phyloP scores from a whole-genome alignment of 495 filamentous ascomycete species.

The Penicillium cinerascens region DNA sequence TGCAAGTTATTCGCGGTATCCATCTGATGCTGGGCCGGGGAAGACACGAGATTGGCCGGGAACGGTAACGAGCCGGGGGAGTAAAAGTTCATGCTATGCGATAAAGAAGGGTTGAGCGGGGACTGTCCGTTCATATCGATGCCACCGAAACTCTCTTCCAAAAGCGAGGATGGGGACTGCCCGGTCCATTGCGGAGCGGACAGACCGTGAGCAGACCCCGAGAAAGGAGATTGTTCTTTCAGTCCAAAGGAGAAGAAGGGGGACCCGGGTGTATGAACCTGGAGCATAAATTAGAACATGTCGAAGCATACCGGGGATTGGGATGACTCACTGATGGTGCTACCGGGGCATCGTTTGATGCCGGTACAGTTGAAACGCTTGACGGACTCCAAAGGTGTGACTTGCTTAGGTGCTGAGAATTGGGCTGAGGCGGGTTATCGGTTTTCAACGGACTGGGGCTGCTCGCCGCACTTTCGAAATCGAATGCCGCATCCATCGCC shows the following conservation, averaged over 20 bases:
- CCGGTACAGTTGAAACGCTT: slow-evolving; percentile 6
- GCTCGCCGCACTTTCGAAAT: slow-evolving; percentile 67
- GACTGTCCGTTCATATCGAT: slow-evolving; percentile 44
- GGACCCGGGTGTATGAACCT: slow-evolving; percentile 26
- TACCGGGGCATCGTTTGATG: slow-evolving; percentile 8
- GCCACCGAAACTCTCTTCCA: slow-evolving; percentile 44
- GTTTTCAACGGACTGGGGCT: slow-evolving; percentile 55
- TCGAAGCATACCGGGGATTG: background rate
- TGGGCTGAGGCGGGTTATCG: slow-evolving; percentile 26
- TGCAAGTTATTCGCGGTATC: slow-evolving; percentile 26
- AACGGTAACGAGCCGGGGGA: slow-evolving; percentile 32
- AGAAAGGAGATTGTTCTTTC: slow-evolving; percentile 49
- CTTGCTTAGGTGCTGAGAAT: slow-evolving; percentile 20
- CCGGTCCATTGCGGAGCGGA: slow-evolving; percentile 46
- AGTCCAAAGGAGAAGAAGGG: slow-evolving; percentile 34
- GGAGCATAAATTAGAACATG: background rate
- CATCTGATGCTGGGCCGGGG: slow-evolving; percentile 25
- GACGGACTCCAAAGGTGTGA: slow-evolving; percentile 31
- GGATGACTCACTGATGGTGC: slow-evolving; percentile 33
- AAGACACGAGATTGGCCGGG: slow-evolving; percentile 34
- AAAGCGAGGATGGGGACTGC: slow-evolving; percentile 51
- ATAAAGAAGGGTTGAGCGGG: slow-evolving; percentile 29
- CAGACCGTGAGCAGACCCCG: slow-evolving; percentile 37
- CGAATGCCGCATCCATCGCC: slow-evolving; percentile 62
- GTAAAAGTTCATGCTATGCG: slow-evolving; percentile 33